Percentiles rank a stretch among this genome's conserved stretches.
These are phyloP conservation scores for Hordeum pubiflorum DNA, from an alignment of 202 grass and related monocot genomes.

Conservation along the genomic window DNA sequence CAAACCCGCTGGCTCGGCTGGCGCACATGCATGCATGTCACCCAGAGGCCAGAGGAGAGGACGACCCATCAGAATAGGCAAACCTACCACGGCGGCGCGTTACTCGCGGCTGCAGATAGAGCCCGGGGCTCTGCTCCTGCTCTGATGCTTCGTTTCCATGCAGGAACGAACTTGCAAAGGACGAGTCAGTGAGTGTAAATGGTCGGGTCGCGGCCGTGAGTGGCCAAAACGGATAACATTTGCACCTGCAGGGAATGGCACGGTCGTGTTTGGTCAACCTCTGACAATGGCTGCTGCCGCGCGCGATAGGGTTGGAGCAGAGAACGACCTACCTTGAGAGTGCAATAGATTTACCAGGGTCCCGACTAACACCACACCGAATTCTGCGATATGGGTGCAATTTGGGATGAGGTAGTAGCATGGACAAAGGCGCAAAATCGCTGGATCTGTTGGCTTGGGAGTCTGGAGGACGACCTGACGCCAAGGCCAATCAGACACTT, in stretches of 20 bases:
- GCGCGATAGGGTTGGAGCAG: neutral
- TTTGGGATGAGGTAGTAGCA: neutral
- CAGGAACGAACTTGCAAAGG: neutral
- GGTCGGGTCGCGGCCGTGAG: neutral
- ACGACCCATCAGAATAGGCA: neutral
- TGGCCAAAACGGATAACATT: neutral
- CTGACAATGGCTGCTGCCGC: too few relatives aligned
- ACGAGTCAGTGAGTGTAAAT: slow-evolving; percentile 3
- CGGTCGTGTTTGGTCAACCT: neutral
- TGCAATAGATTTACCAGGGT: neutral
- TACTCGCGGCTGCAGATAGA: neutral
- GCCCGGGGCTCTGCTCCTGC: neutral
- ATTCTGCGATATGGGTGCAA: neutral
- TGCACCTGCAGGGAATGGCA: too few relatives aligned
- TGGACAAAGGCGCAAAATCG: neutral
- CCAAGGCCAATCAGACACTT: neutral
- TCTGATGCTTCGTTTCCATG: neutral
- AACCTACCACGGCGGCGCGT: slow-evolving; percentile 43
- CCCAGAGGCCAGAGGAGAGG: neutral
- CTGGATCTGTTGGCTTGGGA: neutral
- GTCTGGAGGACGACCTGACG: neutral
- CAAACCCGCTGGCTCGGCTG: slow-evolving; percentile 7
- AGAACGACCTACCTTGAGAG: neutral
- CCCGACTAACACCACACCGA: too few relatives aligned
- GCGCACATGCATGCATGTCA: neutral